These are phyloP conservation scores for Lotmaria passim DNA, from an alignment of 208 protist genomes.

Conservation along the genomic window DNA sequence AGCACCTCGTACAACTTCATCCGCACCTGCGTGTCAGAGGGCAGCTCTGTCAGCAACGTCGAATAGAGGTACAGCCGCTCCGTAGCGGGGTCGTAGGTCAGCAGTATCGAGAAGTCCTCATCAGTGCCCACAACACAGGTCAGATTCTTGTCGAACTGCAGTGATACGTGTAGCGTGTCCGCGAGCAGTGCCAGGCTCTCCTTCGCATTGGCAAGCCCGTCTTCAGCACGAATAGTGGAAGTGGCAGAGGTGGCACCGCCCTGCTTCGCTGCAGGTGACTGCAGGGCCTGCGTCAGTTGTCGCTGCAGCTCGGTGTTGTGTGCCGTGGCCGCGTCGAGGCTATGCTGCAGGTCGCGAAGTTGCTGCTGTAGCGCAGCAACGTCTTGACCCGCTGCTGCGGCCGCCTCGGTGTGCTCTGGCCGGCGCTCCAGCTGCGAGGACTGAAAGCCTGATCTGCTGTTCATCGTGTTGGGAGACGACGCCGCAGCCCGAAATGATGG, in stretches of 20 bases:
- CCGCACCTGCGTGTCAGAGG: slow-evolving; percentile 45
- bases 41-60: slow-evolving; percentile 67
- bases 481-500: not conserved
- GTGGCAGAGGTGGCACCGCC: not conserved
- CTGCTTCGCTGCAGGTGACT: not conserved
- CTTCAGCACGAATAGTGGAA: too few relatives aligned
- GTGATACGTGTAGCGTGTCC: slow-evolving; percentile 46
- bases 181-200: slow-evolving; percentile 54
- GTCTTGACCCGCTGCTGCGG: not conserved
- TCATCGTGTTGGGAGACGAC: not conserved
- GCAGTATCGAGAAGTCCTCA: slow-evolving; percentile 63
- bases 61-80: slow-evolving; percentile 84
- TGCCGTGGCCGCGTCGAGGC: slow-evolving; percentile 30
- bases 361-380: slow-evolving; percentile 29
- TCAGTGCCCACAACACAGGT: slow-evolving; percentile 76
- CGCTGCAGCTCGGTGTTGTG: slow-evolving; percentile 23
- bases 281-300: slow-evolving; percentile 20
- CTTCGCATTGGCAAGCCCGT: slow-evolving; percentile 57
- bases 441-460: not conserved
- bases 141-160: slow-evolving; percentile 80
- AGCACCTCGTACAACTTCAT: slow-evolving; percentile 82
- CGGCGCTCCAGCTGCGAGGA: not conserved
- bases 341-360: slow-evolving; percentile 38
- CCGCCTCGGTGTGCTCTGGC: too few relatives aligned
- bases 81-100: slow-evolving; percentile 79